Base-by-base conservation (phyloP, 169 alveolate species). In the Besnoitia besnoiti region DNA sequence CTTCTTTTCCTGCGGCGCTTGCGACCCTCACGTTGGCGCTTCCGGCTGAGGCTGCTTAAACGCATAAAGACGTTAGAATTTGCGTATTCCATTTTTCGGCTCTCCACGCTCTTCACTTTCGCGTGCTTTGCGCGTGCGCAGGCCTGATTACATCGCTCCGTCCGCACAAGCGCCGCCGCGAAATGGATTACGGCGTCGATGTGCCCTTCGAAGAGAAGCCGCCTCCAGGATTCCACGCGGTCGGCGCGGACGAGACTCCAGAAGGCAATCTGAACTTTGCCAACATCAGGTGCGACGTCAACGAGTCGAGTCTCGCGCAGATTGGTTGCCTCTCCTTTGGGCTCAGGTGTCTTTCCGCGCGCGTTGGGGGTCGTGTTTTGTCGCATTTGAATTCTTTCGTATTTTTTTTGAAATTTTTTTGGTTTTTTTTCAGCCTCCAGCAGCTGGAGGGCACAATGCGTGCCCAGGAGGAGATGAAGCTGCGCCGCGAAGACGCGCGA, bases 391-490 rank as follows among this genome's bases (percentile, higher is more conserved):
- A n/a, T n/a, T n/a, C n/a, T n/a, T n/a, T n/a, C n/a, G n/a, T n/a
- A n/a, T n/a, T n/a, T n/a, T n/a, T n/a, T n/a, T n/a, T n/a, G n/a
- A n/a, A n/a, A n/a, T n/a, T n/a, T n/a, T n/a, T n/a, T n/a, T n/a
- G n/a, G n/a, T n/a, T n/a, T n/a, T 27, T 91, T 42, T 3, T 27
- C 85, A 94, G 98, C 93, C 84, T 96, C 46, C 95, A 96, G 92
- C 97, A 97, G 87, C 94, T 98, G 90, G 99, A 98, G 87, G 98
- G 98, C 30, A 94, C 95, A 85, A 95, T 98, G 89, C 96, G 99
- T 91, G 99, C 97, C 90, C 98, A 97, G 62, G 99, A 98, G 85
- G 98, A 98, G 96, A 97, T 97, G 91, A 96, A 90, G 90, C 96
- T 90, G 90, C 96, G 96, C 95, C 98, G 96, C 79, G 98, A 97